A percentile compares a stretch with the other conserved stretches of the same genome.
Conservation (phyloP, 2,329 filamentous ascomycete species). For the Alternaria sp. region DNA sequence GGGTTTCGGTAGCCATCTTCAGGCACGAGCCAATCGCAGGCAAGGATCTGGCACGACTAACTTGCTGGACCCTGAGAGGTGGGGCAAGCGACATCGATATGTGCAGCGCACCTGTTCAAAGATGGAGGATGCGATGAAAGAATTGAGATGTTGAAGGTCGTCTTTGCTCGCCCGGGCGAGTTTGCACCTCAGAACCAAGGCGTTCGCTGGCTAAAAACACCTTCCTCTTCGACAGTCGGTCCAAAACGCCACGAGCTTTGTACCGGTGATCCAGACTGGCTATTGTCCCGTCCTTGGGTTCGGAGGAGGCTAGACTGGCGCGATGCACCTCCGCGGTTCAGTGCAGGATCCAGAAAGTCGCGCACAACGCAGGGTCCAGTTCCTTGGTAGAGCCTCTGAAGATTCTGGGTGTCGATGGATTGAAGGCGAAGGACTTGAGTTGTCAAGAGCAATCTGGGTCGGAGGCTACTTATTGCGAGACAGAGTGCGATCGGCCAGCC, state of each 20-base stretch:
- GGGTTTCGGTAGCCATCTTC: slow-evolving; percentile 28
- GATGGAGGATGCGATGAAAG: not conserved
- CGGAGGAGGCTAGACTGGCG: slow-evolving; percentile 5
- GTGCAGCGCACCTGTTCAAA: not conserved
- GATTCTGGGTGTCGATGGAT: not conserved
- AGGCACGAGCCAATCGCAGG: slow-evolving; percentile 31
- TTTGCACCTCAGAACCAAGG: not conserved
- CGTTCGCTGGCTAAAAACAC: slow-evolving; percentile 7
- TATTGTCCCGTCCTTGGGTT: slow-evolving; percentile 2
- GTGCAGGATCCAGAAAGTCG: slow-evolving; percentile 4
- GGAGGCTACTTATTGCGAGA: slow-evolving; percentile 8
- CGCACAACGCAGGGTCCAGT: slow-evolving; percentile 1
- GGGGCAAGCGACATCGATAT: slow-evolving; percentile 8
- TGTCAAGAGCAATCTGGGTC: not conserved
- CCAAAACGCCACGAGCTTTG: slow-evolving; percentile 10
- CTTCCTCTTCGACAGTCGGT: slow-evolving; percentile 22
- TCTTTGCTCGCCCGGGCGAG: not conserved
- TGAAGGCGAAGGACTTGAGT: not conserved
- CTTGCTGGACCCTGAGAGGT: slow-evolving; percentile 7
- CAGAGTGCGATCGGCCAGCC: not conserved
- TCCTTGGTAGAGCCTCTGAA: not conserved
- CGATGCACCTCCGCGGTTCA: slow-evolving; percentile 6
- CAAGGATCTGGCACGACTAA: slow-evolving; percentile 5
- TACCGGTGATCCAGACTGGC: slow-evolving; percentile 19
- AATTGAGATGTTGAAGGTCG: not conserved